A percentile compares a stretch with the other conserved stretches of the same genome.
These are phyloP conservation scores for Aphanoascus verrucosus DNA, from an alignment of 2,329 filamentous ascomycete genomes.

Conservation along the genomic window DNA sequence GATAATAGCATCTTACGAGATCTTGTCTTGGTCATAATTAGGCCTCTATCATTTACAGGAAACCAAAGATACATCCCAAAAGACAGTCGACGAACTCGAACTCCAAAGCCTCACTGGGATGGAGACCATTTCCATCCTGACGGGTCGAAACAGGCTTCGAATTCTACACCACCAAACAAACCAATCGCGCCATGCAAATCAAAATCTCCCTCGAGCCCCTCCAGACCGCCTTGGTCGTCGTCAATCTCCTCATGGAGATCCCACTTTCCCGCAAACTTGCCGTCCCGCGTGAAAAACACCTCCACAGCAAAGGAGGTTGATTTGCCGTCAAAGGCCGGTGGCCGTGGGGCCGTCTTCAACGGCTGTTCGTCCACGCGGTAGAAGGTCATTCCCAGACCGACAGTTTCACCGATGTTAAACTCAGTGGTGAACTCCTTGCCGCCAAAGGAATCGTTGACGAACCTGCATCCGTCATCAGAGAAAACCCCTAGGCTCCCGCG, in stretches of 20 bases:
- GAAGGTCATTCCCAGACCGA: slow-evolving; percentile 51
- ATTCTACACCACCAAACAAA: slow-evolving; percentile 51
- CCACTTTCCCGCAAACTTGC: slow-evolving; percentile 44
- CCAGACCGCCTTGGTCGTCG: slow-evolving; percentile 46
- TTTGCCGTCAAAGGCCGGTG: neutral
- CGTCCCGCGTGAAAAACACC: slow-evolving; percentile 52
- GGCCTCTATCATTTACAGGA: too few species aligned
- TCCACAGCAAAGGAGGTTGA: slow-evolving; percentile 33
- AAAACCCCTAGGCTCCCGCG: slow-evolving; percentile 51
- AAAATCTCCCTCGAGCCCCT: slow-evolving; percentile 58
- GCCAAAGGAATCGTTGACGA: slow-evolving; percentile 52
- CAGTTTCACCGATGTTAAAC: slow-evolving; percentile 44
- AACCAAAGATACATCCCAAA: too few species aligned
- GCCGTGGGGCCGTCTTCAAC: slow-evolving; percentile 17
- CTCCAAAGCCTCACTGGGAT: neutral
- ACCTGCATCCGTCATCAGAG: slow-evolving; percentile 52
- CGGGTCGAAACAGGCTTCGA: slow-evolving; percentile 45
- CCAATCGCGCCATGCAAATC: slow-evolving; percentile 52
- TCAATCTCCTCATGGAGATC: slow-evolving; percentile 52
- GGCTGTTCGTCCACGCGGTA: slow-evolving; percentile 30
- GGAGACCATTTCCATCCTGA: slow-evolving; percentile 39
- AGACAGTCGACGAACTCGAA: neutral
- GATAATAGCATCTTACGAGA: too few species aligned
- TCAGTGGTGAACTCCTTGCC: slow-evolving; percentile 47
- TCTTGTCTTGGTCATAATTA: too few species aligned